phyloP scores from a whole-genome alignment of 2,329 filamentous ascomycete species.

The Sordariomycetes sp. region DNA sequence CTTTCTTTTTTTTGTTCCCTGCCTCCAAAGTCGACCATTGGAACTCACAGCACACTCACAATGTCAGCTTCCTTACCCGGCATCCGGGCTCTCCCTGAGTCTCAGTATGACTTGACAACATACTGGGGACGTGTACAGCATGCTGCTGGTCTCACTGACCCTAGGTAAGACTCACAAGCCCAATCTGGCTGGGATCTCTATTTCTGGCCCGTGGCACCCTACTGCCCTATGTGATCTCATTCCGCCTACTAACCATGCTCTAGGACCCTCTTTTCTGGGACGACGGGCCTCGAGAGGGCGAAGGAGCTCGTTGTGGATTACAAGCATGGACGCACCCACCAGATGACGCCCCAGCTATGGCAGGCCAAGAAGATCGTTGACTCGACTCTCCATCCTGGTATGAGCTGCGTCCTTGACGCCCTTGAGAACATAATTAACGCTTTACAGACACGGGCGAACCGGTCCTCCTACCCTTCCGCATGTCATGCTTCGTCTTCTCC shows the following conservation, averaged over 20 bases:
- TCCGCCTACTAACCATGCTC: neutral
- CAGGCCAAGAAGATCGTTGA: slow-evolving; percentile 94
- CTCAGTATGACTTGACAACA: slow-evolving; percentile 83
- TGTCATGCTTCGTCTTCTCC: slow-evolving; percentile 90
- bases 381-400: slow-evolving; percentile 91
- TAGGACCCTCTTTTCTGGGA: slow-evolving; percentile 79
- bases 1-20: neutral
- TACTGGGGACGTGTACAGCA: slow-evolving; percentile 95
- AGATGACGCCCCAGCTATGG: slow-evolving; percentile 90
- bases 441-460: slow-evolving; percentile 75
- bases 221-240: neutral
- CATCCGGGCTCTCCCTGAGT: slow-evolving; percentile 73
- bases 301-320: slow-evolving; percentile 75
- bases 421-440: neutral
- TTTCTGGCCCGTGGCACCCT: neutral
- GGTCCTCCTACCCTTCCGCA: slow-evolving; percentile 89
- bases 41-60: slow-evolving; percentile 3
- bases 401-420: slow-evolving; percentile 11
- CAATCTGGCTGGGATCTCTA: neutral
- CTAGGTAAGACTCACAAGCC: slow-evolving; percentile 52
- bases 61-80: slow-evolving; percentile 58
- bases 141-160: slow-evolving; percentile 82
- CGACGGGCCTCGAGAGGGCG: slow-evolving; percentile 69
- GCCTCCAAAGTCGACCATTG: neutral
- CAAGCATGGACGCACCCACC: slow-evolving; percentile 68